Conservation (phyloP, 2,329 filamentous ascomycete genomes). For the Fusarium solani-melongenae region DNA sequence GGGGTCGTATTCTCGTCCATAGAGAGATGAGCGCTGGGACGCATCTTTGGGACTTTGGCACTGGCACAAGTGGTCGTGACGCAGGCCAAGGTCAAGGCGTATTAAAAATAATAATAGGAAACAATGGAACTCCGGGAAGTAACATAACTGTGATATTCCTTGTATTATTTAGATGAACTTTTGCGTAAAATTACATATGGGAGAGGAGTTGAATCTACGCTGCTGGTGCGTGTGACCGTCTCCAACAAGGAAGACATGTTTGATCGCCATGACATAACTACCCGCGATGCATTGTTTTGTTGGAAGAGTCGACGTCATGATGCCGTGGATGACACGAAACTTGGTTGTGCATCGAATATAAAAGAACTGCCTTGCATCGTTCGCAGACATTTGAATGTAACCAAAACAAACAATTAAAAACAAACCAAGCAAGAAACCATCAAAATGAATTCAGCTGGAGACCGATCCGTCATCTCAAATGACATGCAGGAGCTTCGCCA, state of each 20-base stretch:
- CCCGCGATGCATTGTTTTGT: neutral
- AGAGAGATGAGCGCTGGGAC: constrained; percentile 12
- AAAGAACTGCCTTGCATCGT: neutral
- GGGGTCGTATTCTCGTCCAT: constrained; percentile 9
- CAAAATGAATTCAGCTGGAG: constrained; percentile 48
- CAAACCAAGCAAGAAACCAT: neutral
- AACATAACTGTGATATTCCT: neutral
- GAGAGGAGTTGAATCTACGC: neutral
- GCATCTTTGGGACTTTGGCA: constrained; percentile 12
- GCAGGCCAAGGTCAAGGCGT: neutral
- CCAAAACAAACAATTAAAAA: neutral
- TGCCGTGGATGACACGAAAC: neutral
- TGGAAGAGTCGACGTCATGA: constrained; percentile 28
- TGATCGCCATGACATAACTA: constrained; percentile 33
- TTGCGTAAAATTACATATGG: neutral
- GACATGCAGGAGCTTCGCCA: constrained; percentile 54
- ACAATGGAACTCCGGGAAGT: neutral
- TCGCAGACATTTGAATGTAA: no score
- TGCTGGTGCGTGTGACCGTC: neutral
- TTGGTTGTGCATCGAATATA: constrained; percentile 7
- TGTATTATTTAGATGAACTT: neutral
- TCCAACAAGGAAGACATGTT: constrained; percentile 7
- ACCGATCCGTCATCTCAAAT: constrained; percentile 53
- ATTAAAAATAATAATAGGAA: neutral
- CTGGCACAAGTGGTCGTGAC: neutral